These are phyloP conservation scores for Croton setiger DNA, from an alignment of 441 rosid genomes.

Conservation along the genomic window DNA sequence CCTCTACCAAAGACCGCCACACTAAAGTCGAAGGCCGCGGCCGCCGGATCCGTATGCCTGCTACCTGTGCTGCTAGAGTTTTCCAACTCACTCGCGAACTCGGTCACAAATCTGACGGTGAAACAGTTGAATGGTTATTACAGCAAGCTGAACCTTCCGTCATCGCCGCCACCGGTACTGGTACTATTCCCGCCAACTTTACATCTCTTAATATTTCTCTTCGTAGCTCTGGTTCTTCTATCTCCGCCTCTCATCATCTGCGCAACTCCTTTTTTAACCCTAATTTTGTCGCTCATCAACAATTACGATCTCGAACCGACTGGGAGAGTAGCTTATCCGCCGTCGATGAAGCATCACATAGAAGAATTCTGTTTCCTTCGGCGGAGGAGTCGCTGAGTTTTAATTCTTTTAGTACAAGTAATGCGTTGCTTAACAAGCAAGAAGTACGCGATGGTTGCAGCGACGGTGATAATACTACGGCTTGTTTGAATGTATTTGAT, in stretches of 20 bases:
- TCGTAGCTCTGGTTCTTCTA: conserved; percentile 73
- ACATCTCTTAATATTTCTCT: conserved; percentile 84
- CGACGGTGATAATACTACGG: not conserved
- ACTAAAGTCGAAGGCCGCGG: conserved; percentile 92
- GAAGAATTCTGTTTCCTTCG: conserved; percentile 33
- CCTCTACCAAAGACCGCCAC: conserved; percentile 81
- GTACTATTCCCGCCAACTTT: conserved; percentile 83
- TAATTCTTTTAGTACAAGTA: conserved; percentile 18
- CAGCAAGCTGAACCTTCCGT: conserved; percentile 92
- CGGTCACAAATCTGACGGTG: conserved; percentile 87
- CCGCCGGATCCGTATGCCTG: conserved; percentile 93
- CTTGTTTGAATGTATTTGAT: conserved; percentile 24
- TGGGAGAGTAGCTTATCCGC: conserved; percentile 28
- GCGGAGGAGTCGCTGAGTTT: conserved; percentile 26
- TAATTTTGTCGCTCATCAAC: conserved; percentile 34
- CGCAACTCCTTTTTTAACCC: conserved; percentile 53
- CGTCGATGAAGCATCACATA: conserved; percentile 14
- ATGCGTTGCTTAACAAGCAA: conserved; percentile 33
- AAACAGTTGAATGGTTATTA: conserved; percentile 82
- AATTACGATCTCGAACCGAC: conserved; percentile 23
- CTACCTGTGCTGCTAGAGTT: conserved; percentile 84
- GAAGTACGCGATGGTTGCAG: conserved; percentile 22
- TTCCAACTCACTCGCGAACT: conserved; percentile 88
- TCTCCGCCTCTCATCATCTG: conserved; percentile 63
- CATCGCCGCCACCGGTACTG: conserved; percentile 89